A percentile compares a stretch with the other conserved stretches of the same genome.
These are phyloP conservation scores for Madurella mycetomatis DNA, from an alignment of 2,329 filamentous ascomycete genomes.

Conservation along the genomic window DNA sequence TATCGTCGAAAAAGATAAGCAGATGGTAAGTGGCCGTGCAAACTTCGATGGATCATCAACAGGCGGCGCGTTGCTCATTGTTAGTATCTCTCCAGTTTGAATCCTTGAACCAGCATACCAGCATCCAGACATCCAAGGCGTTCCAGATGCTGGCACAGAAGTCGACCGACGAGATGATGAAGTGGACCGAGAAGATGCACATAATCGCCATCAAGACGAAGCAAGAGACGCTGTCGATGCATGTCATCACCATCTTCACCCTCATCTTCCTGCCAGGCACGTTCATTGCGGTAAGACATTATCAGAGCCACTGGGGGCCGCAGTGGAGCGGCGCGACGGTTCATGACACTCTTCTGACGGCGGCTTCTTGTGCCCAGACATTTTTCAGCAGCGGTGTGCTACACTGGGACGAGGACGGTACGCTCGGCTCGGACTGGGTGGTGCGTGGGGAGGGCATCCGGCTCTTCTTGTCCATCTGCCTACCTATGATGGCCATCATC, in stretches of 20 bases:
- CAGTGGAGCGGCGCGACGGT: too few relatives aligned
- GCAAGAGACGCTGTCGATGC: slow-evolving; percentile 5
- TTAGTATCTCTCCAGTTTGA: too few relatives aligned
- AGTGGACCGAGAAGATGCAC: neutral
- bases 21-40: too few relatives aligned
- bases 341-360: neutral
- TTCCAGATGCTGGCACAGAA: neutral
- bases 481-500: too few relatives aligned
- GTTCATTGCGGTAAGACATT: slow-evolving; percentile 5
- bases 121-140: neutral
- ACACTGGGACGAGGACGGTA: neutral
- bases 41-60: too few relatives aligned
- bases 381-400: slow-evolving; percentile 1
- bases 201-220: slow-evolving; percentile 1
- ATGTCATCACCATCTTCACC: slow-evolving; percentile 1
- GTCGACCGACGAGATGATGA: neutral
- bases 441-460: too few relatives aligned
- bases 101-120: neutral
- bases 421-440: too few relatives aligned
- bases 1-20: too few relatives aligned
- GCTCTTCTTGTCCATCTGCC: too few relatives aligned
- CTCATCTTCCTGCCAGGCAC: slow-evolving; percentile 2
- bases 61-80: too few relatives aligned
- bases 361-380: neutral
- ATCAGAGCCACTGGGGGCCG: neutral